A percentile compares a stretch with the other conserved stretches of the same genome.
Conservation (phyloP, 2,329 filamentous ascomycete species). For the Colletotrichum somersetense region DNA sequence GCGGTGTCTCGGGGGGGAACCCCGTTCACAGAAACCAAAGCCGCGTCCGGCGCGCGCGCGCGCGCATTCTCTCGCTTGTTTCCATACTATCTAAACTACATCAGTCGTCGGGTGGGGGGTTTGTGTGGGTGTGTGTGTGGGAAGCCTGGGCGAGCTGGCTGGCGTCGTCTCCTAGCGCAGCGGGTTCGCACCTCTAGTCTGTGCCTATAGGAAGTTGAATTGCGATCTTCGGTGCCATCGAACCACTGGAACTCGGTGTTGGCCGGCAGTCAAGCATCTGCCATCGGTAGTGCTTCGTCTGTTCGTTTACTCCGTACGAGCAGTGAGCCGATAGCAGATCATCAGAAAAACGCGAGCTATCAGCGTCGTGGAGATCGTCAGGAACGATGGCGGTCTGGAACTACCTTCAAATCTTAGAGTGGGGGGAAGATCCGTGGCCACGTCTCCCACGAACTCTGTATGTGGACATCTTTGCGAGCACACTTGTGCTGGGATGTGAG, state of each 20-base stretch:
- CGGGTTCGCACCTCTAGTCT: conserved; percentile 11
- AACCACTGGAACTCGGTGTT: neutral
- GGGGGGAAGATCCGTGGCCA: neutral
- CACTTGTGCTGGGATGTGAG: neutral
- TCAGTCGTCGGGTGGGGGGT: neutral
- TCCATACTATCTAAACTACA: neutral
- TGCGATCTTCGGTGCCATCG: conserved; percentile 16
- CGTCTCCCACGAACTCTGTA: neutral
- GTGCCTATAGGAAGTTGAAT: neutral
- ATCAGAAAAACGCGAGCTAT: conserved; percentile 10
- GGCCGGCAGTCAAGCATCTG: neutral
- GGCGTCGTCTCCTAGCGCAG: neutral
- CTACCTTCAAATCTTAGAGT: neutral
- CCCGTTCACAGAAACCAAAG: neutral
- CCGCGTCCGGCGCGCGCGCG: neutral
- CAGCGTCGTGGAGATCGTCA: conserved; percentile 7
- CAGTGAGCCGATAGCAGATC: conserved; percentile 13
- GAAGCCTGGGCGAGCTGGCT: neutral
- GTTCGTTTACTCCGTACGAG: neutral
- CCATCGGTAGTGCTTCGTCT: neutral
- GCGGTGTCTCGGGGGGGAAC: neutral
- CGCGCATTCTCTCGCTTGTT: neutral
- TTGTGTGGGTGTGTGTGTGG: neutral
- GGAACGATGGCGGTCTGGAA: conserved; percentile 11
- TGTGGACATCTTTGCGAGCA: neutral